Evolutionary conservation across 768 basidiomycete species (phyloP).

Genomic region (Tricholoma matsutake): DNA sequence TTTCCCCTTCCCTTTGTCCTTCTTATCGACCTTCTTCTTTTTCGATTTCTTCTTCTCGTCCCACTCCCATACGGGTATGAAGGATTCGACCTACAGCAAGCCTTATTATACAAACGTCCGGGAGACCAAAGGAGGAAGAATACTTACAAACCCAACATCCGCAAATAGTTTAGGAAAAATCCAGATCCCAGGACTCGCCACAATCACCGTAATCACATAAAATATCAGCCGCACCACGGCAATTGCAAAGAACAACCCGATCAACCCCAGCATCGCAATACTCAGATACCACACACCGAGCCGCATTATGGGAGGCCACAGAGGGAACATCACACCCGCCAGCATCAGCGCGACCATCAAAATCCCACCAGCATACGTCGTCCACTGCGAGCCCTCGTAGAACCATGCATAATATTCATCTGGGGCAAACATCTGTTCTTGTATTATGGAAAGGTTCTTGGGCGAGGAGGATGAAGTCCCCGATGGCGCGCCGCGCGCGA

Average conservation of each 20-base stretch:
- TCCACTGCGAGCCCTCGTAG: slow-evolving; percentile 92
- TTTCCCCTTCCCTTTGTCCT: slow-evolving; percentile 41
- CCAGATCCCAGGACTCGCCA: slow-evolving; percentile 92
- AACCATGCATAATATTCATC: slow-evolving; percentile 96
- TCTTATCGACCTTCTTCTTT: slow-evolving; percentile 59
- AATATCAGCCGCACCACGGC: slow-evolving; percentile 90
- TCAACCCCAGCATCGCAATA: slow-evolving; percentile 80
- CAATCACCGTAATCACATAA: slow-evolving; percentile 88
- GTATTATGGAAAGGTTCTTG: slow-evolving; percentile 76
- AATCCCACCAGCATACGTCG: slow-evolving; percentile 85
- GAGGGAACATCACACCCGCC: slow-evolving; percentile 97
- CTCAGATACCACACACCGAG: slow-evolving; percentile 95
- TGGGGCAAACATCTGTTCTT: slow-evolving; percentile 72
- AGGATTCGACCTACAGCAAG: slow-evolving; percentile 87
- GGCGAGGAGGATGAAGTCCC: slow-evolving; percentile 71
- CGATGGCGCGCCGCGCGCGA: slow-evolving; percentile 70
- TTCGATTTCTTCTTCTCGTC: slow-evolving; percentile 77
- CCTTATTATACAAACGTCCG: not conserved
- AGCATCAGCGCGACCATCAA: slow-evolving; percentile 93
- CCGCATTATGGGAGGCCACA: slow-evolving; percentile 93
- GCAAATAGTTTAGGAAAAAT: slow-evolving; percentile 98
- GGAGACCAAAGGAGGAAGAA: not conserved
- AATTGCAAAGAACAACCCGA: slow-evolving; percentile 87
- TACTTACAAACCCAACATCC: slow-evolving; percentile 95
- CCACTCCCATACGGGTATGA: slow-evolving; percentile 97